These are phyloP conservation scores for Debaryomyces coudertii DNA, from an alignment of 1,139 yeast species.

Conservation along the genomic window DNA sequence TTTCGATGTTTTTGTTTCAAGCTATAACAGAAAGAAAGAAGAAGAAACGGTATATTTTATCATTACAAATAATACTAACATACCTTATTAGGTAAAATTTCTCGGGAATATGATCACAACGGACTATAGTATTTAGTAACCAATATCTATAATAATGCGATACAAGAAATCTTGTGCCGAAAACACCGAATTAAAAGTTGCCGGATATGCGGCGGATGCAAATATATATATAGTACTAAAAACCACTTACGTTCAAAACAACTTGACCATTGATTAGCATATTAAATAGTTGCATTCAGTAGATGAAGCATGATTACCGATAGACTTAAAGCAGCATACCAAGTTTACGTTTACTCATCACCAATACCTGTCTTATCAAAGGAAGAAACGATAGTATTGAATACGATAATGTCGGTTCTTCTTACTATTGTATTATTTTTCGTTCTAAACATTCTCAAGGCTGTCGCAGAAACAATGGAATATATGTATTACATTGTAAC, in stretches of 20 bases:
- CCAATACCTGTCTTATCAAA: slow-evolving; percentile 34
- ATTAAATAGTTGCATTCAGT: background rate
- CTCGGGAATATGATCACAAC: no score
- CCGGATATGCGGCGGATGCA: background rate
- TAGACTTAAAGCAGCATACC: slow-evolving; percentile 22
- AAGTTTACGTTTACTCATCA: slow-evolving; percentile 28
- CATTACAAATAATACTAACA: no score
- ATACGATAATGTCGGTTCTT: slow-evolving; percentile 20
- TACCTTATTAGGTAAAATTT: no score
- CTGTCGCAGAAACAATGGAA: slow-evolving; percentile 19
- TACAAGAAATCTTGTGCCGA: background rate
- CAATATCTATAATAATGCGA: no score
- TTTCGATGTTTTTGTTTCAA: no score
- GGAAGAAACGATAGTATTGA: slow-evolving; percentile 26
- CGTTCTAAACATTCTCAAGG: slow-evolving; percentile 20
- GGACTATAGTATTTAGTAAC: no score
- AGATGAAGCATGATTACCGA: slow-evolving; percentile 2
- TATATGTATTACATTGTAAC: slow-evolving; percentile 24
- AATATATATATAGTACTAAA: no score
- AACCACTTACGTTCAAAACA: no score
- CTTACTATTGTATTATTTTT: slow-evolving; percentile 23
- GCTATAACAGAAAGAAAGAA: no score
- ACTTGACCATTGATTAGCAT: background rate
- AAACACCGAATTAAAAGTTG: background rate
- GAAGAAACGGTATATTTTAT: no score